A percentile compares a stretch with the other conserved stretches of the same genome.
These are phyloP conservation scores for Geosmithia putterillii DNA, from an alignment of 2,329 filamentous ascomycete species.

Conservation along the genomic window DNA sequence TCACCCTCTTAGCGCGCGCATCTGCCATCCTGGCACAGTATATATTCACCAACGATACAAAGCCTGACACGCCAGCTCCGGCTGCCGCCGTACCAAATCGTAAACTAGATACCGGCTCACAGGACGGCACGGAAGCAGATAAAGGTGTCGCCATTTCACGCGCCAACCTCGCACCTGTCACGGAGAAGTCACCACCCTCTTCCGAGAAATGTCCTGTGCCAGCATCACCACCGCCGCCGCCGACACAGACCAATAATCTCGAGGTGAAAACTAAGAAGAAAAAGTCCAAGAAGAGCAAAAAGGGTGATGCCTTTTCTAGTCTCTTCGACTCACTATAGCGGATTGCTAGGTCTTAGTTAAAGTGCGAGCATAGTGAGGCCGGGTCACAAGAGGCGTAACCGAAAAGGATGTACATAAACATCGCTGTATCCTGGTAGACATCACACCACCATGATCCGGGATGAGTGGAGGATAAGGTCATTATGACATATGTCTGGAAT, in stretches of 20 bases:
- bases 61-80: too few species aligned
- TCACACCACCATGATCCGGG: background rate
- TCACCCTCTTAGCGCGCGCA: conserved; percentile 49
- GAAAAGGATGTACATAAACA: too few species aligned
- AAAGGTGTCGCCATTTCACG: conserved; percentile 17
- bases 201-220: background rate
- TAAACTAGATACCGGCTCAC: background rate
- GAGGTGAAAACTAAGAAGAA: conserved; percentile 23
- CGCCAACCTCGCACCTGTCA: background rate
- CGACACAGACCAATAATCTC: background rate
- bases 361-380: too few species aligned
- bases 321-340: conserved; percentile 49
- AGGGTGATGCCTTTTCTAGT: conserved; percentile 57
- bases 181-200: too few species aligned
- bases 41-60: conserved; percentile 8
- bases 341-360: too few species aligned
- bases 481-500: background rate
- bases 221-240: background rate
- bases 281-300: conserved; percentile 44
- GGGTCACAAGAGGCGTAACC: too few species aligned
- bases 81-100: background rate
- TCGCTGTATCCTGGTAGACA: too few species aligned
- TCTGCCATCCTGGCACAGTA: conserved; percentile 28
- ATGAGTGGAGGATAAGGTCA: background rate
- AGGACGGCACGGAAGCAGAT: conserved; percentile 6